Conservation (phyloP, 371 early-diverging fungal genomes). For the Mucor circinelloides region DNA sequence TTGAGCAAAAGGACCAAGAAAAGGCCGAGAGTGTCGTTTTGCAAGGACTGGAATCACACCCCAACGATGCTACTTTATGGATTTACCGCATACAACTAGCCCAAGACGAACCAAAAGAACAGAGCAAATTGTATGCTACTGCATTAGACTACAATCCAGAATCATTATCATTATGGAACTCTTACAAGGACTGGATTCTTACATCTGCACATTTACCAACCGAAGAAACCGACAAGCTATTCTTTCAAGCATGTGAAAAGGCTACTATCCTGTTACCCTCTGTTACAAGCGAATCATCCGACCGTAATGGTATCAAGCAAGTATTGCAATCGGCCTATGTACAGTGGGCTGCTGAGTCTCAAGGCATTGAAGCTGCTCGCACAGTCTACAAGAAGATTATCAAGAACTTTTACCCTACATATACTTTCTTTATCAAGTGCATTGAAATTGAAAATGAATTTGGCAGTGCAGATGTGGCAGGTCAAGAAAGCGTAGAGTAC, state of each 20-base stretch:
- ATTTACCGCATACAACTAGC: slow-evolving; percentile 30
- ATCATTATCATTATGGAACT: slow-evolving; percentile 51
- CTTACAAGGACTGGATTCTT: slow-evolving; percentile 49
- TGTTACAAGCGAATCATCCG: slow-evolving; percentile 42
- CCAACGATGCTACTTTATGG: slow-evolving; percentile 48
- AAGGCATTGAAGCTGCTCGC: slow-evolving; percentile 60
- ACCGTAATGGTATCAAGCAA: slow-evolving; percentile 49
- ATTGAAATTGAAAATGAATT: slow-evolving; percentile 58
- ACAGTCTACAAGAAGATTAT: slow-evolving; percentile 52
- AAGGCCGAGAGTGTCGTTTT: slow-evolving; percentile 38
- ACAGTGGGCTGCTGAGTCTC: slow-evolving; percentile 43
- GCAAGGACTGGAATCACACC: slow-evolving; percentile 42
- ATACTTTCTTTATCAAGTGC: slow-evolving; percentile 61
- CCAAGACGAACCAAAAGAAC: slow-evolving; percentile 13
- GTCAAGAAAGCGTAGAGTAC: slow-evolving; percentile 36
- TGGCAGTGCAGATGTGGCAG: slow-evolving; percentile 25
- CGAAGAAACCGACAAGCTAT: slow-evolving; percentile 38
- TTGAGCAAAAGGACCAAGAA: slow-evolving; percentile 16
- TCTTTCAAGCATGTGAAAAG: slow-evolving; percentile 48
- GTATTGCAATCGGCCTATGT: slow-evolving; percentile 51
- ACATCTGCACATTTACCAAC: slow-evolving; percentile 10
- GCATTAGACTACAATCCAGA: slow-evolving; percentile 37
- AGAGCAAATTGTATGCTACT: slow-evolving; percentile 31
- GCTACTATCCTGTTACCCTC: slow-evolving; percentile 53
- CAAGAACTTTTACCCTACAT: slow-evolving; percentile 60